Percentiles rank a stretch among this genome's conserved stretches.
phyloP scores from a whole-genome alignment of 768 basidiomycete species.

The Ramaria rubella region DNA sequence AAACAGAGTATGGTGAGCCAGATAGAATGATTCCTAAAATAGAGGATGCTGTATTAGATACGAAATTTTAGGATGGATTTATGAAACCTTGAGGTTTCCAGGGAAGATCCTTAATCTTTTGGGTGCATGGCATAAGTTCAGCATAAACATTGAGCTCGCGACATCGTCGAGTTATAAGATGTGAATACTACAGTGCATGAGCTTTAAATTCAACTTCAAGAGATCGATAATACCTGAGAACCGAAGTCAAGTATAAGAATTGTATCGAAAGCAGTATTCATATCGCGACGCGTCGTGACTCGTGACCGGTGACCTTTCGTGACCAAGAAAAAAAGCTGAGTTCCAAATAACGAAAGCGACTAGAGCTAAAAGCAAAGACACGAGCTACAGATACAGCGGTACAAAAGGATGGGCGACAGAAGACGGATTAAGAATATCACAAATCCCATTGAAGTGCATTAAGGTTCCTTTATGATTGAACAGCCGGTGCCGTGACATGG shows the following conservation, averaged over 20 bases:
- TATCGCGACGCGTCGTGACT: background rate
- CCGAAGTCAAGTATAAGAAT: slow-evolving; percentile 97
- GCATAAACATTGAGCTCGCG: slow-evolving; percentile 97
- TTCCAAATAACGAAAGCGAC: background rate
- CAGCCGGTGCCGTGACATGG: background rate
- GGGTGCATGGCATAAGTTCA: slow-evolving; percentile 95
- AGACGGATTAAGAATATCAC: background rate
- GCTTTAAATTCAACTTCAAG: background rate
- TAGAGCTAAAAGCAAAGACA: background rate
- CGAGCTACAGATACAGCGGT: background rate
- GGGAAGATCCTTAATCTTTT: slow-evolving; percentile 74
- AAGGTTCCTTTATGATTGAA: background rate
- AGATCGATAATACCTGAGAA: slow-evolving; percentile 59
- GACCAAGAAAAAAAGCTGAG: background rate
- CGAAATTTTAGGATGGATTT: background rate
- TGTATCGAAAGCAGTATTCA: slow-evolving; percentile 60
- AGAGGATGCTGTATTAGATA: slow-evolving; percentile 8
- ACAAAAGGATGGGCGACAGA: background rate
- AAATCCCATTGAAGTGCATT: background rate
- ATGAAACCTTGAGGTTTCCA: slow-evolving; percentile 89
- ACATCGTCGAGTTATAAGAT: slow-evolving; percentile 95
- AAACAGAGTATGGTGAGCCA: slow-evolving; percentile 97
- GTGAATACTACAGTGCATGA: slow-evolving; percentile 69
- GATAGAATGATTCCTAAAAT: slow-evolving; percentile 84
- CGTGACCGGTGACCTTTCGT: background rate